phyloP scores from a whole-genome alignment of 2,329 filamentous ascomycete species.

The Ophiosphaerella narmari region DNA sequence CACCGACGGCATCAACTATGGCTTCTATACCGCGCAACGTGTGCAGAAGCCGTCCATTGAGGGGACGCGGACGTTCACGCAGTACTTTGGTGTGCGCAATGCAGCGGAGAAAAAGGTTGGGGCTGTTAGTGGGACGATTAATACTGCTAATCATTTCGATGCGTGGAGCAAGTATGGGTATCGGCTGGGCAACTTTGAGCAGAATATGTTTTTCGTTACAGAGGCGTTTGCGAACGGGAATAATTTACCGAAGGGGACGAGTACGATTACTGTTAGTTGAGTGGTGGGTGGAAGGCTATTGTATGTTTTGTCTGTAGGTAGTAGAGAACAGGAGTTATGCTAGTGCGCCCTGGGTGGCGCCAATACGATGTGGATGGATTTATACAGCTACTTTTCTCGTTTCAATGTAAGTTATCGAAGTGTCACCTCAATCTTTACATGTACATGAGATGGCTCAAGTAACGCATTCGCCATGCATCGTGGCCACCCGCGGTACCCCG shows the following conservation, averaged over 20 bases:
- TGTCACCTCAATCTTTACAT: too few relatives aligned
- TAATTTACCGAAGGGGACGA: constrained; percentile 16
- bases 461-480: too few relatives aligned
- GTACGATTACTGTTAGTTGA: constrained; percentile 18
- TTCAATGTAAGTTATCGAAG: too few relatives aligned
- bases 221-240: constrained; percentile 56
- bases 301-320: not conserved
- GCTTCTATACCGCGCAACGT: constrained; percentile 17
- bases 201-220: constrained; percentile 51
- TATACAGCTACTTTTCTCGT: too few relatives aligned
- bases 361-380: too few relatives aligned
- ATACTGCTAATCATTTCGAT: constrained; percentile 23
- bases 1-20: constrained; percentile 22
- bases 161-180: constrained; percentile 24
- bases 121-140: constrained; percentile 22
- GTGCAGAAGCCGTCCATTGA: constrained; percentile 53
- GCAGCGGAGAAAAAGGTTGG: constrained; percentile 13
- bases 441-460: too few relatives aligned
- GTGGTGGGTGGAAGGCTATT: too few relatives aligned
- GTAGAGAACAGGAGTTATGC: too few relatives aligned
- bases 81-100: constrained; percentile 49
- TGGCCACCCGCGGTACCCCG: too few relatives aligned
- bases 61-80: constrained; percentile 56
- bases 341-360: too few relatives aligned
- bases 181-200: constrained; percentile 16